A percentile compares a stretch with the other conserved stretches of the same genome.
These are phyloP conservation scores for Dimocarpus longan DNA, from an alignment of 345 rosid species.

Conservation along the genomic window DNA sequence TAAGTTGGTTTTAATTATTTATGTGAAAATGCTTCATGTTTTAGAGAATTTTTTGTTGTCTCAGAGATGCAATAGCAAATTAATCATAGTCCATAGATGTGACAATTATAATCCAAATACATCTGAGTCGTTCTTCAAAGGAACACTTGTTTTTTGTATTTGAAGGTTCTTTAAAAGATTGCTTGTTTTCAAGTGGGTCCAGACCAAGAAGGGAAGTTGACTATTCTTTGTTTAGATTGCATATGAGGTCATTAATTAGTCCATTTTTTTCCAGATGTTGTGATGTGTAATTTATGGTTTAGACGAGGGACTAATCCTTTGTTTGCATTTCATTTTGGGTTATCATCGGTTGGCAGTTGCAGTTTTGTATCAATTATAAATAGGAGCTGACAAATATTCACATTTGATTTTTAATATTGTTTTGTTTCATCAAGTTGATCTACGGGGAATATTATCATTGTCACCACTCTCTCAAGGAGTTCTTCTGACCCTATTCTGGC, in stretches of 20 bases:
- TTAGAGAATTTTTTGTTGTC: background rate
- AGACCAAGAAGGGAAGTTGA: background rate
- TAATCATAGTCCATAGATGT: too few relatives aligned
- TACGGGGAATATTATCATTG: conserved; percentile 43
- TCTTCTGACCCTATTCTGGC: conserved; percentile 70
- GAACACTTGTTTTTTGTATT: background rate
- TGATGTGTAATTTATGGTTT: too few relatives aligned
- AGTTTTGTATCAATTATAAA: background rate
- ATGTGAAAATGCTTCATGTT: background rate
- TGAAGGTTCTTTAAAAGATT: background rate
- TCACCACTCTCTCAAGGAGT: conserved; percentile 66
- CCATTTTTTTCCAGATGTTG: too few relatives aligned
- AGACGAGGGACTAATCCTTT: too few relatives aligned
- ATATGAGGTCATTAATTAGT: background rate
- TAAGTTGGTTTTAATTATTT: background rate
- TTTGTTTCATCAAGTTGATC: conserved; percentile 50
- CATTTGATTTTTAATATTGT: background rate
- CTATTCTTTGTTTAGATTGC: background rate
- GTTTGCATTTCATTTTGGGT: background rate
- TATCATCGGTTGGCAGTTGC: background rate
- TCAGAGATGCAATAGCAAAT: background rate
- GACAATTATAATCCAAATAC: background rate
- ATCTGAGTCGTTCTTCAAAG: background rate
- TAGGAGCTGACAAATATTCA: background rate
- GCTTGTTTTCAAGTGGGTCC: background rate